Evolutionary conservation across 192 early-diverging fungal genomes (phyloP).

Genomic region (Helicostylum pulchrum): DNA sequence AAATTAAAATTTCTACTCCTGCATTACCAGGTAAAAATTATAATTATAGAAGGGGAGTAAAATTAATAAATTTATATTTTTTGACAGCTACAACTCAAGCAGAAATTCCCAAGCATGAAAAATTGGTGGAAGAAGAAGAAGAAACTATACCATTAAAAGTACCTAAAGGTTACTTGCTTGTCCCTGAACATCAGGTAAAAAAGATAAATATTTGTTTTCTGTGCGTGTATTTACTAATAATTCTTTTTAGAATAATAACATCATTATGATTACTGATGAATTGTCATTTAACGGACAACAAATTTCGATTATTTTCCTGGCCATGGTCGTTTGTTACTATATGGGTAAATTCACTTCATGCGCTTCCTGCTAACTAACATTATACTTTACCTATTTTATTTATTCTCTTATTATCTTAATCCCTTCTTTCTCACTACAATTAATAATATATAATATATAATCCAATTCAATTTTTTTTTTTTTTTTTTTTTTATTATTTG

Average conservation of each 20-base stretch:
- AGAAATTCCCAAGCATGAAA: neutral
- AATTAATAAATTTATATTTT: neutral
- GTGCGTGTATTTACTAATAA: neutral
- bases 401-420: too few relatives aligned
- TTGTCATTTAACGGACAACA: slow-evolving; percentile 41
- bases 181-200: slow-evolving; percentile 25
- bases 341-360: slow-evolving; percentile 35
- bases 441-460: too few relatives aligned
- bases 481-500: too few relatives aligned
- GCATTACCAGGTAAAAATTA: neutral
- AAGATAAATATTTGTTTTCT: neutral
- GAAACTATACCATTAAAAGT: slow-evolving; percentile 8
- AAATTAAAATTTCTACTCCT: neutral
- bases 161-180: slow-evolving; percentile 26
- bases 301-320: slow-evolving; percentile 34
- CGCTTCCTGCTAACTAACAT: neutral
- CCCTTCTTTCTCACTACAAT: too few relatives aligned
- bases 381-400: too few relatives aligned
- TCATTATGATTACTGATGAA: slow-evolving; percentile 40
- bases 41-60: neutral
- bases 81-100: neutral
- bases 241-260: slow-evolving; percentile 36
- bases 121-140: slow-evolving; percentile 1
- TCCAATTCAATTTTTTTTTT: too few relatives aligned
- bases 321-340: slow-evolving; percentile 40